phyloP scores from a whole-genome alignment of 2,329 filamentous ascomycete genomes.

The Calcarisporium arbuscula region DNA sequence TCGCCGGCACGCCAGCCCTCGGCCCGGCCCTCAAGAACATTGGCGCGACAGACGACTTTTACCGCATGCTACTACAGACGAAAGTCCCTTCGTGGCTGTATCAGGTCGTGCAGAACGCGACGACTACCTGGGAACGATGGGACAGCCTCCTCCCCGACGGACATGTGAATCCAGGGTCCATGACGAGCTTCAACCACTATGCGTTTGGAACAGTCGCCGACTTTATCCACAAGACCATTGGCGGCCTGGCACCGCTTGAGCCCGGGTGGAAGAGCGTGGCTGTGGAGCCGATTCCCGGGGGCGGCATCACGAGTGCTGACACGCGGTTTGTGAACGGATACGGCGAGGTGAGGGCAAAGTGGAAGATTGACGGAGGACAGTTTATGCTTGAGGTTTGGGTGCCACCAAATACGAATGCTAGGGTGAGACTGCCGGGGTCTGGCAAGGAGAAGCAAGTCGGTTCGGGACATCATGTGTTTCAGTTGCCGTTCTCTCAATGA shows the following conservation, averaged over 20 bases:
- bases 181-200: slow-evolving; percentile 47
- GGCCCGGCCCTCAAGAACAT: slow-evolving; percentile 23
- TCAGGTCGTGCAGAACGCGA: slow-evolving; percentile 37
- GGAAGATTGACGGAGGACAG: slow-evolving; percentile 17
- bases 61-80: slow-evolving; percentile 41
- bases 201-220: slow-evolving; percentile 41
- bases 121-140: slow-evolving; percentile 47
- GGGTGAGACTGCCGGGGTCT: slow-evolving; percentile 8
- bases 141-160: slow-evolving; percentile 39
- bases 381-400: slow-evolving; percentile 15
- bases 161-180: slow-evolving; percentile 35
- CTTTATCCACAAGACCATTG: slow-evolving; percentile 39
- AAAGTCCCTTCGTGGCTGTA: slow-evolving; percentile 42
- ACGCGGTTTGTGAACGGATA: slow-evolving; percentile 25
- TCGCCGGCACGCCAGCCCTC: slow-evolving; percentile 36
- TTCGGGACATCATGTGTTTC: slow-evolving; percentile 10
- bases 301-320: slow-evolving; percentile 22
- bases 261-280: slow-evolving; percentile 33
- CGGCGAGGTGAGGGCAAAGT: slow-evolving; percentile 21
- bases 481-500: too few relatives aligned
- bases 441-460: slow-evolving; percentile 3
- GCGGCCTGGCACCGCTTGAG: slow-evolving; percentile 31
- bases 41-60: slow-evolving; percentile 27
- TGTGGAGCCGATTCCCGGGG: slow-evolving; percentile 29
- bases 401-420: slow-evolving; percentile 14